A percentile compares a stretch with the other conserved stretches of the same genome.
phyloP scores from a whole-genome alignment of 257 asterid genomes.

The Forsythia viridissima region DNA sequence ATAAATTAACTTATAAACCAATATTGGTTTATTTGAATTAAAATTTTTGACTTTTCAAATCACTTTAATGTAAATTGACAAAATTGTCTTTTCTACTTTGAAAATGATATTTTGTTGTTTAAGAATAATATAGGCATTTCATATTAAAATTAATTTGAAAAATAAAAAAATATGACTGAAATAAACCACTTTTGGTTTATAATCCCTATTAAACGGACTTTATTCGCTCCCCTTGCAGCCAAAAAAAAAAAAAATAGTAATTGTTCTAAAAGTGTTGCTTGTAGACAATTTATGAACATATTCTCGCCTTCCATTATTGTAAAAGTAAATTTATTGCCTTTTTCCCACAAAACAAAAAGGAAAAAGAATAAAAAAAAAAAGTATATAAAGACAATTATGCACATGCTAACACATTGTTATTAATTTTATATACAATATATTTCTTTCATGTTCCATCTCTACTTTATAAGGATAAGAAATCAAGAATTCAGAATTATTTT shows the following conservation, averaged over 20 bases:
- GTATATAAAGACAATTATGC: slow-evolving; percentile 30
- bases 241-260: background rate
- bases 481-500: background rate
- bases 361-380: background rate
- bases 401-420: slow-evolving; percentile 32
- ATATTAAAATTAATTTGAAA: no score
- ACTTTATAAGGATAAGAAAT: background rate
- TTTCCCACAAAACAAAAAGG: background rate
- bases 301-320: background rate
- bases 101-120: no score
- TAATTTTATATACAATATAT: slow-evolving; percentile 15
- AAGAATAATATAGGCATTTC: no score
- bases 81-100: no score
- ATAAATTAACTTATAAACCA: no score
- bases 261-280: background rate
- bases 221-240: background rate
- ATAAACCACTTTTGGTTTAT: no score
- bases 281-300: background rate
- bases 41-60: no score
- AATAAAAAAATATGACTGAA: no score
- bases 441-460: background rate
- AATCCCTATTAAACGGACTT: no score
- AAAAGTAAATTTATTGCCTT: background rate
- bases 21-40: no score
- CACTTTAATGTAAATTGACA: no score